Base-by-base conservation (phyloP, 306 rosid genomes). In the Hylodesmum podocarpum region DNA sequence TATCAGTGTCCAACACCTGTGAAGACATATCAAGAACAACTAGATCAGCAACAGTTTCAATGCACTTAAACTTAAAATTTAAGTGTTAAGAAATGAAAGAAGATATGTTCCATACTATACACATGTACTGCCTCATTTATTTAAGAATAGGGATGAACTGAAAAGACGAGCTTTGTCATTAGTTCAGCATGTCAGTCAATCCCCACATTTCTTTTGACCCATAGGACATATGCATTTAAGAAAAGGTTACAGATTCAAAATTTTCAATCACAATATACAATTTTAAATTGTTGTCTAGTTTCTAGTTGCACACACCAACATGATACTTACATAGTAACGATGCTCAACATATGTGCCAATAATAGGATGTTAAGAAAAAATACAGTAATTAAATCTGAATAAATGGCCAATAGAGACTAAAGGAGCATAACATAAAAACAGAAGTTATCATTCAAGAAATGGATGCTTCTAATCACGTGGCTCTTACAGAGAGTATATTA, bases 1-100 rank as follows among this genome's bases (percentile, higher is more conserved):
- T 84, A 82, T 88, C 86, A 76, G 85, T 66, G 37, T 88, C 96
- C 76, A 79, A 65, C 44, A 76, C 90, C 99, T 92, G 62, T 64
- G 25, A 53, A 58, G 44, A 46, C 51, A 82, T 51, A 61, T 49
- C 62, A 67, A 58, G 49, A 64, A 66, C 49, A 82, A 33, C 31
- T 70, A 70, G 19, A 71, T 82, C 64, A 82, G 7, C 51, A 76
- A 43, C 36, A 36, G 49, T 72, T 66, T 53, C 50, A 39, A 44
- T 16, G 46, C 15, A 50, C 18, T 31, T 37, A 78, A 31, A 40
- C 34, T 43, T 72, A 63, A 54, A 61, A 41, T 59, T 59, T 14
- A 51, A 16, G 41, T 21, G 24, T 61, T 29, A 31, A 76, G 55
- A 47, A 43, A 69, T 67, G 54, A 79, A 14, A 54, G 11, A 46